phyloP scores from a whole-genome alignment of 345 rosid species.

The Litchi chinensis region DNA sequence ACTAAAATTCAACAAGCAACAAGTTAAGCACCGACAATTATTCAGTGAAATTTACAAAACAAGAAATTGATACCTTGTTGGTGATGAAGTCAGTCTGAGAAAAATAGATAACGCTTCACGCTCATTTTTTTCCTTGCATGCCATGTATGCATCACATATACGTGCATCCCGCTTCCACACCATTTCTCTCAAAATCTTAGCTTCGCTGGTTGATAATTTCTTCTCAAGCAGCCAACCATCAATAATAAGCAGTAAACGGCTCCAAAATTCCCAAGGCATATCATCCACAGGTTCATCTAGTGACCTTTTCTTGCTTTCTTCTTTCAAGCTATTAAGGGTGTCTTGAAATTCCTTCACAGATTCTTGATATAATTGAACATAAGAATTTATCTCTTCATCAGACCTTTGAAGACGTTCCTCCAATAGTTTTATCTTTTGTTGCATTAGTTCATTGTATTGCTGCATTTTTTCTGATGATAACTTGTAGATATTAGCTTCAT shows the following conservation, averaged over 20 bases:
- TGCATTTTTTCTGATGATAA: slow-evolving; percentile 73
- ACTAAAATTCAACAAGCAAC: slow-evolving; percentile 58
- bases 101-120: slow-evolving; percentile 60
- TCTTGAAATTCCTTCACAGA: slow-evolving; percentile 86
- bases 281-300: slow-evolving; percentile 69
- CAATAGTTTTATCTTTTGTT: slow-evolving; percentile 73
- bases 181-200: slow-evolving; percentile 76
- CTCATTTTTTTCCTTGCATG: slow-evolving; percentile 69
- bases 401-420: slow-evolving; percentile 87
- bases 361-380: slow-evolving; percentile 76
- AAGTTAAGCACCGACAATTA: slow-evolving; percentile 29
- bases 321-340: slow-evolving; percentile 73
- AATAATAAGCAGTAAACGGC: slow-evolving; percentile 71
- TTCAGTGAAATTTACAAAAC: slow-evolving; percentile 4
- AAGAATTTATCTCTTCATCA: slow-evolving; percentile 82
- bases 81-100: slow-evolving; percentile 60
- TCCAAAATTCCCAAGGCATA: slow-evolving; percentile 93
- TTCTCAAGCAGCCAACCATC: slow-evolving; percentile 97
- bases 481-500: slow-evolving; percentile 73
- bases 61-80: slow-evolving; percentile 53
- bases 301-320: slow-evolving; percentile 71
- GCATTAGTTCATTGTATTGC: slow-evolving; percentile 82
- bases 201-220: slow-evolving; percentile 65
- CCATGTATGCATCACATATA: slow-evolving; percentile 60
- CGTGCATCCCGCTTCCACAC: slow-evolving; percentile 76